phyloP scores from a whole-genome alignment of 208 protist species.

The Wallacemonas rigidus region DNA sequence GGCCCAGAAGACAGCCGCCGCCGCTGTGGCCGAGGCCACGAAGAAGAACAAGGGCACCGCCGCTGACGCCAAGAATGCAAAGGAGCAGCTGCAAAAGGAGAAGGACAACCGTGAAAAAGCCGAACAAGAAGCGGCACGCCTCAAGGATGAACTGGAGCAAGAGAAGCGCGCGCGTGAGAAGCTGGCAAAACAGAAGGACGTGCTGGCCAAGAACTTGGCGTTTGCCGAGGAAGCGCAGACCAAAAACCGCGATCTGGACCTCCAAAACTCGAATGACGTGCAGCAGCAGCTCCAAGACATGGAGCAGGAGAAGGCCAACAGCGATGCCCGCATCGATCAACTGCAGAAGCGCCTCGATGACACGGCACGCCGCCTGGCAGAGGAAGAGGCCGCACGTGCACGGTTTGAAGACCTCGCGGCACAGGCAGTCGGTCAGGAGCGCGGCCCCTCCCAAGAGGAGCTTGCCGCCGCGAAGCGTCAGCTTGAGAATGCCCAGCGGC shows the following conservation, averaged over 20 bases:
- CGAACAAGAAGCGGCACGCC: conserved; percentile 17
- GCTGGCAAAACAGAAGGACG: conserved; percentile 20
- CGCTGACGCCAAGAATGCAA: conserved; percentile 25
- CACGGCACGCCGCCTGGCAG: conserved; percentile 25
- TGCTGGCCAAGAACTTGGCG: conserved; percentile 14
- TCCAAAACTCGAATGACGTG: conserved; percentile 22
- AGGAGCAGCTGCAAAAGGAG: conserved; percentile 33
- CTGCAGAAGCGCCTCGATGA: conserved; percentile 27
- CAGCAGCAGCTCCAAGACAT: conserved; percentile 28
- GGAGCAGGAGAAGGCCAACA: conserved; percentile 25
- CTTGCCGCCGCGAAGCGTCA: conserved; percentile 24
- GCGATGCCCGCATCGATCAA: conserved; percentile 25
- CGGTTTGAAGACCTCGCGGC: conserved; percentile 47
- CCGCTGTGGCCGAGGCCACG: conserved; percentile 14
- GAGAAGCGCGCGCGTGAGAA: conserved; percentile 19
- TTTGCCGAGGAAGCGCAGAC: neutral
- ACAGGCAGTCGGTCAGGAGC: conserved; percentile 29
- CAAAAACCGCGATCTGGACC: neutral
- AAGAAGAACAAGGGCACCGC: conserved; percentile 27
- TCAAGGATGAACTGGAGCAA: conserved; percentile 17
- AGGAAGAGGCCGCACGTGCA: conserved; percentile 33
- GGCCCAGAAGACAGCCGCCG: conserved; percentile 21
- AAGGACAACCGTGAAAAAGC: conserved; percentile 41
- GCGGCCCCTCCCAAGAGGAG: conserved; percentile 32
- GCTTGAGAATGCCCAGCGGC: conserved; percentile 15